Base-by-base conservation (phyloP, 1,139 yeast species). In the Saccharomycopsis hybrid region DNA sequence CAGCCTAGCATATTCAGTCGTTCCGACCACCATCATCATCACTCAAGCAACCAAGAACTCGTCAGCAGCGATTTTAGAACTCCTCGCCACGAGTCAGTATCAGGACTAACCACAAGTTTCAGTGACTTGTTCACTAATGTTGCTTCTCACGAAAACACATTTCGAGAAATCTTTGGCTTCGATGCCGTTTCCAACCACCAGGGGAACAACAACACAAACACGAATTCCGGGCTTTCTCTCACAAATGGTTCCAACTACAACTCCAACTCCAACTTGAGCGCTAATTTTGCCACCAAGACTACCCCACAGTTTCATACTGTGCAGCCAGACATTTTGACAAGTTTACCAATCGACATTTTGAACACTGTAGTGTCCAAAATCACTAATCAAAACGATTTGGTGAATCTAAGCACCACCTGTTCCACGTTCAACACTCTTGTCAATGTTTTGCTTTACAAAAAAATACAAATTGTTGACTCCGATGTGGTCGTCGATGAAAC, bases 341-440 rank as follows among this genome's bases (percentile, higher is more conserved):
- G n/a, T 18, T 40, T 40, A 30, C 48, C 48, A 5, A 25, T 33
- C n/a, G 46, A 46, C 11, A 29, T 46, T 27, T 25, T 46, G 24
- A 28, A 18, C 24, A 8, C 13, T 8, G 29, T 47, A 11, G 45
- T 47, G 7, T 37, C 50, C 5, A 9, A 36, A 3, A 33, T 47
- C 9, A 33, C 46, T 3, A 11, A 30, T 1, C 64, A 60, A 43
- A 51, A 47, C 13, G 65, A 62, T 40, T 50, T 62, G 35, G 57
- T 62, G 38, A 49, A 54, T 25, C 43, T 61, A 41, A 52, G 58
- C 11, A 58, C 46, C 43, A 57, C 63, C 2, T 60, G 64, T 44
- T 52, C 51, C 43, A 57, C 56, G 46, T 60, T 62, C 53, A 58
- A 59, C 49, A 52, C 44, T 28, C 54, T 62, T 55, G 58, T 61